phyloP scores from a whole-genome alignment of 345 rosid genomes.

The rapeseed (Brassica napus) region DNA sequence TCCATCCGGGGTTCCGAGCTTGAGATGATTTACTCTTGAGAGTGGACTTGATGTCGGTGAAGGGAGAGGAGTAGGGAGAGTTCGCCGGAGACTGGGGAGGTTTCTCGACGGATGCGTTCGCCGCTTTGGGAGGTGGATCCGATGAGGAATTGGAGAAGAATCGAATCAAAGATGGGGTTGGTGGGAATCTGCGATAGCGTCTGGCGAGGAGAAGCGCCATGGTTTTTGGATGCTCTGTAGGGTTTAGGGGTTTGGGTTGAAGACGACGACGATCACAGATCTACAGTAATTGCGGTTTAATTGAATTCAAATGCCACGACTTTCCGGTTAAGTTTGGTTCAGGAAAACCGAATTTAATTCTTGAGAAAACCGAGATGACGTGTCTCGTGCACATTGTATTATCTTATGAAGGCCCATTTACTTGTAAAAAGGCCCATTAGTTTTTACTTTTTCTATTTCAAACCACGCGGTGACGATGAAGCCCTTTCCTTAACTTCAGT shows the following conservation, averaged over 20 bases:
- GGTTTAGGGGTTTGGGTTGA: slow-evolving; percentile 30
- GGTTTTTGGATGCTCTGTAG: slow-evolving; percentile 16
- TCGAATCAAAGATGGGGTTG: slow-evolving; percentile 45
- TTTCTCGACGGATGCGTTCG: slow-evolving; percentile 3
- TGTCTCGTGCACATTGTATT: background rate
- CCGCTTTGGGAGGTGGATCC: slow-evolving; percentile 26
- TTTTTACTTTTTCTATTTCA: background rate
- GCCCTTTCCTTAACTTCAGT: background rate
- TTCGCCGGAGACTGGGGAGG: slow-evolving; percentile 22
- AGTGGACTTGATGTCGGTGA: slow-evolving; percentile 52
- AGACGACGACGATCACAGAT: slow-evolving; percentile 12
- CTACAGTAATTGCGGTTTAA: slow-evolving; percentile 1
- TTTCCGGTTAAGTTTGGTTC: slow-evolving; percentile 14
- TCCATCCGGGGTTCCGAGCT: slow-evolving; percentile 6
- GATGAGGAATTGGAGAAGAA: slow-evolving; percentile 53
- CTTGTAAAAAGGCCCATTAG: slow-evolving; percentile 11
- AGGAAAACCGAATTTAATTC: background rate
- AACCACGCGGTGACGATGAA: background rate
- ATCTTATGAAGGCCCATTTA: background rate
- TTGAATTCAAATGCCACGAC: slow-evolving; percentile 5
- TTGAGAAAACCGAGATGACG: background rate
- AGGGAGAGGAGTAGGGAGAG: slow-evolving; percentile 30
- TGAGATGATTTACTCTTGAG: slow-evolving; percentile 42
- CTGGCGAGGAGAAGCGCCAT: slow-evolving; percentile 56
- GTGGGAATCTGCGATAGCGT: slow-evolving; percentile 40